phyloP scores from a whole-genome alignment of 1,284 basidiomycete genomes.

The Cryptococcus sp. region DNA sequence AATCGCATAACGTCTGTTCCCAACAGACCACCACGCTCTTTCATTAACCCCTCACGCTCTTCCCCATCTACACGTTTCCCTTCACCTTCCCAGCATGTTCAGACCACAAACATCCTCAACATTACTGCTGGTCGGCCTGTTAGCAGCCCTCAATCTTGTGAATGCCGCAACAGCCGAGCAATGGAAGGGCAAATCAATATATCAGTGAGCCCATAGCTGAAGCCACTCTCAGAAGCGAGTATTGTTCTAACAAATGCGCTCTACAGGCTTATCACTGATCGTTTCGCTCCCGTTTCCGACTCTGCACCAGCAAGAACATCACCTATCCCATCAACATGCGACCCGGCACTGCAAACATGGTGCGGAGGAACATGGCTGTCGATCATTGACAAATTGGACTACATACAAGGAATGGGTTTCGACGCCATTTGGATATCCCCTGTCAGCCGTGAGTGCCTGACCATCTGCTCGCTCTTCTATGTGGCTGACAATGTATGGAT shows the following conservation, averaged over 20 bases:
- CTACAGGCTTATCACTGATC: slow-evolving; percentile 68
- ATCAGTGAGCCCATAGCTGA: slow-evolving; percentile 41
- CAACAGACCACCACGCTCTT: too few relatives aligned
- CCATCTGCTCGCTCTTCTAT: background rate
- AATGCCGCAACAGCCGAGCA: slow-evolving; percentile 43
- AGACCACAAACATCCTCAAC: slow-evolving; percentile 2
- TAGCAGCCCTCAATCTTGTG: slow-evolving; percentile 15
- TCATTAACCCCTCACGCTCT: background rate
- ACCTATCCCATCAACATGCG: slow-evolving; percentile 35
- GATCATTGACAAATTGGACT: slow-evolving; percentile 71
- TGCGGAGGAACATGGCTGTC: slow-evolving; percentile 78
- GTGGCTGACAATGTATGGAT: slow-evolving; percentile 55
- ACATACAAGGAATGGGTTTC: slow-evolving; percentile 73
- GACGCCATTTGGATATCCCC: slow-evolving; percentile 63
- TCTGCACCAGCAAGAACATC: slow-evolving; percentile 57
- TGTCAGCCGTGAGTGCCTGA: slow-evolving; percentile 23
- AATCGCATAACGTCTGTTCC: too few relatives aligned
- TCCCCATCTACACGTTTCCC: background rate
- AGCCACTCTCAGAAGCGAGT: background rate
- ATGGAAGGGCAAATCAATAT: slow-evolving; percentile 52
- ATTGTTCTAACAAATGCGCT: background rate
- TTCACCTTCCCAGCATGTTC: background rate
- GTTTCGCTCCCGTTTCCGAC: slow-evolving; percentile 64
- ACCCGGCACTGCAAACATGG: slow-evolving; percentile 49
- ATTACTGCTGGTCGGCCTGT: slow-evolving; percentile 12